phyloP scores from a whole-genome alignment of 495 filamentous ascomycete species.

The Neurospora sublineolata region DNA sequence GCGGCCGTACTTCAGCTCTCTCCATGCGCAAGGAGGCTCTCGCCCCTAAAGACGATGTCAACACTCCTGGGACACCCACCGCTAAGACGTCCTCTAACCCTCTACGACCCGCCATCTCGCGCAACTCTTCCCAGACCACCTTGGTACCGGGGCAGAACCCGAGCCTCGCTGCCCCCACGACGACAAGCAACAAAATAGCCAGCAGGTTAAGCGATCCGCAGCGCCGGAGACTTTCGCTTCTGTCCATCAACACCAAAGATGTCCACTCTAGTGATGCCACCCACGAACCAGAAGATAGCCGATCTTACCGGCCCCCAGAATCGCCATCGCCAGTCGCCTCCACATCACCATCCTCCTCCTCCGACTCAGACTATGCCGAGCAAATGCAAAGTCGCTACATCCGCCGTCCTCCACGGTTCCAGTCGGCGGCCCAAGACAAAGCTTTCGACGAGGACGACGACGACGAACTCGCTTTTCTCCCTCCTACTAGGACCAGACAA shows the following conservation, averaged over 20 bases:
- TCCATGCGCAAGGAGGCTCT: slow-evolving; percentile 53
- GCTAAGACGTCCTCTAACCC: slow-evolving; percentile 16
- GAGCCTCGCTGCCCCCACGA: slow-evolving; percentile 7
- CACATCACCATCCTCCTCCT: slow-evolving; percentile 27
- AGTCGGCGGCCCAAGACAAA: slow-evolving; percentile 12
- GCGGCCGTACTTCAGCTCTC: slow-evolving; percentile 50
- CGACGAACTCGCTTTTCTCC: slow-evolving; percentile 61
- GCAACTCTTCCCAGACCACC: slow-evolving; percentile 50
- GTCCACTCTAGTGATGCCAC: slow-evolving; percentile 5
- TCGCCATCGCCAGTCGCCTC: slow-evolving; percentile 18
- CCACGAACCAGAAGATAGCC: not conserved
- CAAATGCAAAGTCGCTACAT: slow-evolving; percentile 41
- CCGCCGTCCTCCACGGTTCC: slow-evolving; percentile 45
- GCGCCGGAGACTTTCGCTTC: slow-evolving; percentile 21
- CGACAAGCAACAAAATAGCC: slow-evolving; percentile 1
- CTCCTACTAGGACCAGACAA: slow-evolving; percentile 30
- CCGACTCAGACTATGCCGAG: slow-evolving; percentile 19
- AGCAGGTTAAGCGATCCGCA: slow-evolving; percentile 10
- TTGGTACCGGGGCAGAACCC: slow-evolving; percentile 32
- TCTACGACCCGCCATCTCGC: slow-evolving; percentile 31
- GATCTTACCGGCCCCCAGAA: slow-evolving; percentile 18
- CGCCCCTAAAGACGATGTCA: slow-evolving; percentile 36
- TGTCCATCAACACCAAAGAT: slow-evolving; percentile 15
- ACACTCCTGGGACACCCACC: slow-evolving; percentile 24
- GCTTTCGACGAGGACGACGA: slow-evolving; percentile 41